Evolutionary conservation across 1,284 basidiomycete species (phyloP).

Genomic region (Malassezia equina): DNA sequence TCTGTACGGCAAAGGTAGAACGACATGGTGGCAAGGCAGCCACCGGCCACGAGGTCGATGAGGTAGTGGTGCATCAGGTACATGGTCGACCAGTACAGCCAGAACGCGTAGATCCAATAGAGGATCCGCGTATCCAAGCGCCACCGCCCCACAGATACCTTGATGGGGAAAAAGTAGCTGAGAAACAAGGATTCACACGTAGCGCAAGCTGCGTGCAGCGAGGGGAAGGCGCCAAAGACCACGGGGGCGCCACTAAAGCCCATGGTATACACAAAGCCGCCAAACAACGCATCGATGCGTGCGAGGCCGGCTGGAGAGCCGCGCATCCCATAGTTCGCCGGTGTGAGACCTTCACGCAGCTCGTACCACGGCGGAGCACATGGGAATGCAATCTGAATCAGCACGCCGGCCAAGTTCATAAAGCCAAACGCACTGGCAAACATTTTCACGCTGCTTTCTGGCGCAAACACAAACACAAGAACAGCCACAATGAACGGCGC

Average conservation of each 20-base stretch:
- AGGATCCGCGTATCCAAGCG: slow-evolving; percentile 50
- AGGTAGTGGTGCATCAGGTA: slow-evolving; percentile 61
- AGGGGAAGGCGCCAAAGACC: slow-evolving; percentile 93
- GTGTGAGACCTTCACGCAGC: slow-evolving; percentile 87
- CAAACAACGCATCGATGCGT: slow-evolving; percentile 81
- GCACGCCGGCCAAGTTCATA: slow-evolving; percentile 80
- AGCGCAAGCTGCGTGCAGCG: slow-evolving; percentile 77
- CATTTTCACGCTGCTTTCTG: slow-evolving; percentile 67
- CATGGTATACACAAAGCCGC: slow-evolving; percentile 65
- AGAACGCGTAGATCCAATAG: slow-evolving; percentile 74
- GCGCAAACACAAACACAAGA: slow-evolving; percentile 68
- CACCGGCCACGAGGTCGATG: slow-evolving; percentile 88
- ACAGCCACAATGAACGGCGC: slow-evolving; percentile 58
- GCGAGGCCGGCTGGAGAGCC: slow-evolving; percentile 82
- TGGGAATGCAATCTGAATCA: slow-evolving; percentile 79
- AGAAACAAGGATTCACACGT: slow-evolving; percentile 89
- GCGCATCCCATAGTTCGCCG: slow-evolving; percentile 79
- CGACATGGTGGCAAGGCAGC: slow-evolving; percentile 71
- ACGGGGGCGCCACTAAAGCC: slow-evolving; percentile 83
- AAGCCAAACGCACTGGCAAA: slow-evolving; percentile 86
- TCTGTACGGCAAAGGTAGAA: slow-evolving; percentile 59
- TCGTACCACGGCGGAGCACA: slow-evolving; percentile 95
- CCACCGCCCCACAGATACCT: slow-evolving; percentile 25
- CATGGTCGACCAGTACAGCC: slow-evolving; percentile 97
- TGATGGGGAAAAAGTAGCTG: slow-evolving; percentile 78